Evolutionary conservation across 345 rosid genomes (phyloP), one percentile per base, ranked within the genome.

Genomic region (Corchorus capsularis): DNA sequence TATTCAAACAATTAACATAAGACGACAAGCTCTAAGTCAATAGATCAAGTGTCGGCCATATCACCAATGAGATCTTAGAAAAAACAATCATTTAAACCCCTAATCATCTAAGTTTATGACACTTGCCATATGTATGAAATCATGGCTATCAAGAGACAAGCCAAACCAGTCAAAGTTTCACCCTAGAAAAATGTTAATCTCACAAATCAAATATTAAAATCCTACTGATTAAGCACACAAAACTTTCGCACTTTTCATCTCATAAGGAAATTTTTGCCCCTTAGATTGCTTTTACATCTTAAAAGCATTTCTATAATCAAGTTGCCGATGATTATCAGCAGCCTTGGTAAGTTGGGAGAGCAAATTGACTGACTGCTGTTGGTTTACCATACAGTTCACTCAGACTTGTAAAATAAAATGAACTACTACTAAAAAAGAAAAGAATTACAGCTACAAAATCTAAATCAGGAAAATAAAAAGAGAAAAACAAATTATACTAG

Each of bases 1-100:
- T 70, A 70, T 35, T 37, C 13, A 70, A 35, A 53, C 61, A 16
- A 5, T 70, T 70, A 70, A 70, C 53, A 53, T 53, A 52, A 52
- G 73, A 69, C 9, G 8, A 68, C 14, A 66, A 66, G 54, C 45
- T 47, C 56, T 4, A 8, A 37, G 16, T 9, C 60, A 52, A 8
- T 46, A 35, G 61, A 53, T 53, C 61, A 35, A 53, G 47, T 52
- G 52, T 2, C 5, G 13, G 35, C 14, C 34, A 45, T 20, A 14
- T 47, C 41, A 47, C 56, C n/a, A 7, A 41, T 16, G n/a, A 55
- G 37, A 71, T n/a, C 39, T 17, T 55, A 56, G 32, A 37, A 8
- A 71, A 14, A 71, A 55, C 41, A 41, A 71, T 55, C 16, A 64
- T 45, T 56, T n/a, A 71, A 71, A 20, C 35, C 52, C 35, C 3